phyloP scores from a whole-genome alignment of 73 alveolate genomes.

The Diophrys appendiculata region DNA sequence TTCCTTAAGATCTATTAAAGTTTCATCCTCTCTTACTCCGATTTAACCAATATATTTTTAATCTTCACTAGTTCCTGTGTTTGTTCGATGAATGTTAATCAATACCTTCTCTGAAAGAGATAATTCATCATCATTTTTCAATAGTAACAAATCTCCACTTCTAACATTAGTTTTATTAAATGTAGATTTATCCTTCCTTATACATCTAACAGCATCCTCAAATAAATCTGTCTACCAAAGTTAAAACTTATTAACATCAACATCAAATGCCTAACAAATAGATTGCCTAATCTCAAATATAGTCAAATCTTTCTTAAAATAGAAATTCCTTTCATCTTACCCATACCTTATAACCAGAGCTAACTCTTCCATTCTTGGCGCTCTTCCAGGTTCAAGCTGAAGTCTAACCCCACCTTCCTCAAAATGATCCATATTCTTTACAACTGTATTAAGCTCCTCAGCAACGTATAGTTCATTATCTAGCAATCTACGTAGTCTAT shows the following conservation, averaged over 20 bases:
- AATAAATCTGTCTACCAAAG: constrained; percentile 67
- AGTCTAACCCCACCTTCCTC: constrained; percentile 55
- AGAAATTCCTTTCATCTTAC: constrained; percentile 37
- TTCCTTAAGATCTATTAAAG: constrained; percentile 55
- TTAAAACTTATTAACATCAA: constrained; percentile 41
- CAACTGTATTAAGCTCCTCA: constrained; percentile 55
- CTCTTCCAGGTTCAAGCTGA: constrained; percentile 66
- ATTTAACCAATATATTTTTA: constrained; percentile 35
- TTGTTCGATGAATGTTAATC: constrained; percentile 43
- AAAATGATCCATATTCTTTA: constrained; percentile 43
- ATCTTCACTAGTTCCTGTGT: constrained; percentile 57
- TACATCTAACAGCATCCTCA: constrained; percentile 63
- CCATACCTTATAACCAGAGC: constrained; percentile 44
- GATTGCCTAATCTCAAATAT: constrained; percentile 51
- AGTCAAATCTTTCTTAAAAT: constrained; percentile 39
- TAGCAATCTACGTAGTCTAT: constrained; percentile 51
- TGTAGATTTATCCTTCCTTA: constrained; percentile 54
- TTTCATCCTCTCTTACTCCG: constrained; percentile 39
- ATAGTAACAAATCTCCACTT: constrained; percentile 51
- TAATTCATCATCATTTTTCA: constrained; percentile 32
- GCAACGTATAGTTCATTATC: constrained; percentile 40
- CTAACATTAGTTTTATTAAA: constrained; percentile 36
- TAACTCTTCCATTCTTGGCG: constrained; percentile 64
- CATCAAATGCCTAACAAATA: constrained; percentile 58
- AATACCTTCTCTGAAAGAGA: constrained; percentile 44